Evolutionary conservation across 805 yeast genomes (phyloP).

Genomic region (Ogataea zsoltii): DNA sequence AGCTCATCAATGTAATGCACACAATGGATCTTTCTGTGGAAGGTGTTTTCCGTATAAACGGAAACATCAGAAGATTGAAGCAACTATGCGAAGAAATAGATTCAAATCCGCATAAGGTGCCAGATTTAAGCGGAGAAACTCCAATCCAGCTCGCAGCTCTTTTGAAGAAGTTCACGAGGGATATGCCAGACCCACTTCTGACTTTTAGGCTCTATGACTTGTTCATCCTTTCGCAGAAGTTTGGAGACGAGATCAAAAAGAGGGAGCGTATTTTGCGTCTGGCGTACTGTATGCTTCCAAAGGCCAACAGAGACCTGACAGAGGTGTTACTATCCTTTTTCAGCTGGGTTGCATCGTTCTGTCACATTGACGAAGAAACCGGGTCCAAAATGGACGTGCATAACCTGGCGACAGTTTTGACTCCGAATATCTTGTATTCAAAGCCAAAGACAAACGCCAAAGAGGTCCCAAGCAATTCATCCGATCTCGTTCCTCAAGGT

Average conservation of each 20-base stretch:
- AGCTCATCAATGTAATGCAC: constrained; percentile 75
- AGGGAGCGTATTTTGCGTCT: constrained; percentile 59
- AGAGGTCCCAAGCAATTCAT: constrained; percentile 20
- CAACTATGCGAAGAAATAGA: constrained; percentile 76
- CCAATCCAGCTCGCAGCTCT: constrained; percentile 93
- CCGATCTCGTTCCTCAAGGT: constrained; percentile 40
- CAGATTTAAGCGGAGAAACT: constrained; percentile 68
- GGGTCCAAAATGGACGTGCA: constrained; percentile 97
- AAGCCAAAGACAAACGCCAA: constrained; percentile 39
- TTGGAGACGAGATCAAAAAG: constrained; percentile 40
- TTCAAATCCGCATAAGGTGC: constrained; percentile 66
- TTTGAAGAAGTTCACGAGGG: constrained; percentile 87
- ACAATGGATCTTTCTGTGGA: constrained; percentile 94
- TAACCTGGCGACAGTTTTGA: constrained; percentile 90
- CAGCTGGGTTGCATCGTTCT: constrained; percentile 94
- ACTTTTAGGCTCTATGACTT: constrained; percentile 73
- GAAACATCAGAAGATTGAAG: constrained; percentile 82
- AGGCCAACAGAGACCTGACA: constrained; percentile 75
- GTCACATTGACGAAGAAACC: constrained; percentile 85
- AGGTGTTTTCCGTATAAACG: constrained; percentile 94
- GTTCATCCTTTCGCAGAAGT: constrained; percentile 72
- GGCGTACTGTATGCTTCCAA: constrained; percentile 76
- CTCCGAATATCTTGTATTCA: constrained; percentile 84
- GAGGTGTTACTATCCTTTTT: constrained; percentile 86
- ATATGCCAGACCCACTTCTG: constrained; percentile 87